These are phyloP conservation scores for Pisolithus thermaeus DNA, from an alignment of 1,284 basidiomycete species.

Conservation along the genomic window DNA sequence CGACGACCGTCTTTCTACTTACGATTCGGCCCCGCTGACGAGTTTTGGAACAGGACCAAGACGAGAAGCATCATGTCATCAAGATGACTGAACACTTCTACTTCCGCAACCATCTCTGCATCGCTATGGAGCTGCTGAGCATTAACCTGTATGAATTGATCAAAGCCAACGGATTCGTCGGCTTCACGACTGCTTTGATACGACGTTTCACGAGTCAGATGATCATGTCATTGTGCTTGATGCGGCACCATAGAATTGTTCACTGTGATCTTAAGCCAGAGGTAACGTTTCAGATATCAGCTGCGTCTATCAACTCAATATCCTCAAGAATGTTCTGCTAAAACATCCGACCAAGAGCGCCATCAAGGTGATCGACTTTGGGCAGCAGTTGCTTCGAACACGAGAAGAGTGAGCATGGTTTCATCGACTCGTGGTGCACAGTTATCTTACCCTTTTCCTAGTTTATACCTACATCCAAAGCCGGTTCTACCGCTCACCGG, in stretches of 20 bases:
- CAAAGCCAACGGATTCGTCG: slow-evolving; percentile 97
- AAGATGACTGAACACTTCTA: slow-evolving; percentile 99
- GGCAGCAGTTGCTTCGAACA: slow-evolving; percentile 98
- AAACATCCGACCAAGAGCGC: slow-evolving; percentile 94
- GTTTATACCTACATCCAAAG: slow-evolving; percentile 98
- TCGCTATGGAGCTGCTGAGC: slow-evolving; percentile 95
- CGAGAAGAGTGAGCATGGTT: slow-evolving; percentile 79
- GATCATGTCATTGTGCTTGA: slow-evolving; percentile 84
- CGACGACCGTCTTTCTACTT: slow-evolving; percentile 6
- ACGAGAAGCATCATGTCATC: slow-evolving; percentile 95
- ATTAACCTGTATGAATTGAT: slow-evolving; percentile 99
- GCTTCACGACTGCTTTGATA: slow-evolving; percentile 93
- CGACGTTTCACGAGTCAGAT: slow-evolving; percentile 96
- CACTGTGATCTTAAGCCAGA: slow-evolving; percentile 99
- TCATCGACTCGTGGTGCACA: not conserved
- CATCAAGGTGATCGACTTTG: slow-evolving; percentile 99
- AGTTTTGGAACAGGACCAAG: slow-evolving; percentile 64
- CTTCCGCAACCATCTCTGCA: slow-evolving; percentile 96
- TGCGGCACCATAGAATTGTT: slow-evolving; percentile 97
- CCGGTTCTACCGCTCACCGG: slow-evolving; percentile 95
- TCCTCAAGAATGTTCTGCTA: slow-evolving; percentile 81
- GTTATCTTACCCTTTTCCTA: slow-evolving; percentile 30
- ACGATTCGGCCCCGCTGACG: slow-evolving; percentile 5
- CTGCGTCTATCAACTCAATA: slow-evolving; percentile 9
- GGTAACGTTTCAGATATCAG: slow-evolving; percentile 39